phyloP scores from a whole-genome alignment of 2,329 filamentous ascomycete genomes.

The Myrmaecium sp. region DNA sequence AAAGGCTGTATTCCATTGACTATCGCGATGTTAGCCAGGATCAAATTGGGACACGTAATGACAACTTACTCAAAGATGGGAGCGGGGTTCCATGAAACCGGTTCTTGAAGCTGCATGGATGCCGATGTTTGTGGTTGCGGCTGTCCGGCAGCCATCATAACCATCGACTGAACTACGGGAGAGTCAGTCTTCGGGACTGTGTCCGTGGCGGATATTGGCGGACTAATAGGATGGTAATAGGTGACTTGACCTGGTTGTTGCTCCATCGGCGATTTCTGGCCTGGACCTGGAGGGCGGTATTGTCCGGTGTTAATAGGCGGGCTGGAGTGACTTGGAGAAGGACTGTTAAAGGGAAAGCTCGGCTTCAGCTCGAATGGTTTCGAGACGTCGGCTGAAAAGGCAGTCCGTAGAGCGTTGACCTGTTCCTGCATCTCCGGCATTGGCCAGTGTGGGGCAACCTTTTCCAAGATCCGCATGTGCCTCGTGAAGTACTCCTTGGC shows the following conservation, averaged over 20 bases:
- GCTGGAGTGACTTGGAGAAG: conserved; percentile 44
- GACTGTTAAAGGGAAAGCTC: conserved; percentile 73
- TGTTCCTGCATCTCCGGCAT: conserved; percentile 83
- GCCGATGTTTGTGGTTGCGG: conserved; percentile 29
- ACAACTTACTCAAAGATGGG: conserved; percentile 72
- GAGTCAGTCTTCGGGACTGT: conserved; percentile 64
- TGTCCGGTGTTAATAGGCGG: conserved; percentile 37
- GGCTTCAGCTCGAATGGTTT: conserved; percentile 82
- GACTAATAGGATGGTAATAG: conserved; percentile 60
- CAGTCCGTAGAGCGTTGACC: conserved; percentile 74
- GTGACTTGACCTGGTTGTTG: conserved; percentile 40
- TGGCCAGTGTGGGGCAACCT: conserved; percentile 65
- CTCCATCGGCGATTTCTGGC: conserved; percentile 32
- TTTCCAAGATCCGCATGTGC: conserved; percentile 86
- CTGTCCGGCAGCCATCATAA: conserved; percentile 47
- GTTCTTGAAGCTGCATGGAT: conserved; percentile 41
- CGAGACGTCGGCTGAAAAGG: conserved; percentile 72
- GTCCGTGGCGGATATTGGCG: conserved; percentile 58
- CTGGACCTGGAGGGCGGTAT: conserved; percentile 33
- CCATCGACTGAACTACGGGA: conserved; percentile 52
- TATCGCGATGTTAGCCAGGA: conserved; percentile 22
- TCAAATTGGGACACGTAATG: conserved; percentile 4
- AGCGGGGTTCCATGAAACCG: conserved; percentile 64
- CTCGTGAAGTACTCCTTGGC: conserved; percentile 79
- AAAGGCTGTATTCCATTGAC: conserved; percentile 93